Evolutionary conservation across 2,329 filamentous ascomycete species (phyloP), one percentile per base, ranked within the genome.

Genomic region (Dactylellina leptospora): DNA sequence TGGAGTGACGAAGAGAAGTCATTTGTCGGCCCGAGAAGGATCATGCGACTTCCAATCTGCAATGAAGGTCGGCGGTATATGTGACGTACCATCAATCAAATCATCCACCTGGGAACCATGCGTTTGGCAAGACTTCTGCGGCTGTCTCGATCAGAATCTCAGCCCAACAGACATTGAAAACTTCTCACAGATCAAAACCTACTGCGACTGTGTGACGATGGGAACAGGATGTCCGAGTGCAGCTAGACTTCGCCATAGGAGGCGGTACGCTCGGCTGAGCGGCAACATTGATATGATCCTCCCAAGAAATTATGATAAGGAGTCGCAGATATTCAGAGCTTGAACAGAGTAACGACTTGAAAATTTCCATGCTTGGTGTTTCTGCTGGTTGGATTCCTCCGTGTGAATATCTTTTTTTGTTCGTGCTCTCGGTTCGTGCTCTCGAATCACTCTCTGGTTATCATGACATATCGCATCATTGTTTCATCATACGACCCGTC

Each of bases 51-150:
- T 72, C 47, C 30, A 64, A 23, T 36, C 54, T 25, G 23, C 68
- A 1, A 10, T 72, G 20, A 64, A 64, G n/a, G 23, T 72, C 13
- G 68, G 68, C 0, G 36, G 56, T 10, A 1, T 33, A 30, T 72
- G 68, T 13, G 23, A 51, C 4, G 59, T 72, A 6, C 68, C 68
- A 25, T 54, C 53, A 1, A 22, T 28, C 27, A 48, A 51, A 27
- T 59, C 68, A 28, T 72, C 68, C 5, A 27, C 40, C 13, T 72
- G 68, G 68, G 25, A 63, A 13, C 16, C 11, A n/a, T 72, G 68
- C 20, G 59, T 72, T 22, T 72, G 68, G 68, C n/a, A 48, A 16
- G 53, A 72, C 25, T 72, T 72, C 28, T 72, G 68, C 47, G 28
- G 48, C 3, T 72, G 68, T 30, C 59, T 72, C 0, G 54, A 72